These are phyloP conservation scores for Trichoderma sp. DNA, from an alignment of 2,329 filamentous ascomycete genomes.

Conservation along the genomic window DNA sequence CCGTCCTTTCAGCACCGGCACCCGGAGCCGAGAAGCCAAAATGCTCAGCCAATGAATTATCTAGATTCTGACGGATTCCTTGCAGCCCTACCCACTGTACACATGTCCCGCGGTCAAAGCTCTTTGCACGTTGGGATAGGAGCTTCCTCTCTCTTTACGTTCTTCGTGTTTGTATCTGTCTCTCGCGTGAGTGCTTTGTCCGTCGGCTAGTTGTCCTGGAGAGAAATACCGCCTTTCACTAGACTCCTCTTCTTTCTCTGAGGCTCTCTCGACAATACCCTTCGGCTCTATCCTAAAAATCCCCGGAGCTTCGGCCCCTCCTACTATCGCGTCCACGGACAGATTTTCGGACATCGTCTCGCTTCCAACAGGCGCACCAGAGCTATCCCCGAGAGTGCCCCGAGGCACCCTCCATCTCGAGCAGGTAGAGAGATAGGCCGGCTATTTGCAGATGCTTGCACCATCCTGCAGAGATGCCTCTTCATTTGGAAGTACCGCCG, in stretches of 20 bases:
- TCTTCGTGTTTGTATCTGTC: not conserved
- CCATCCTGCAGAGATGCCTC: conserved; percentile 1
- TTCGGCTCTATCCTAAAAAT: not conserved
- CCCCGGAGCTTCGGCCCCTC: conserved; percentile 4
- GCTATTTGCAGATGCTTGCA: not conserved
- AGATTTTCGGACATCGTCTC: not conserved
- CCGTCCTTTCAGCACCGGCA: not conserved
- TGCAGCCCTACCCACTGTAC: conserved; percentile 14
- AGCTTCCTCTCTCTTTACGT: not conserved
- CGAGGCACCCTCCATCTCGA: not conserved
- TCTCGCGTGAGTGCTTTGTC: not conserved
- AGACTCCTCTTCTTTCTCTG: not conserved
- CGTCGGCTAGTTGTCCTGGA: not conserved
- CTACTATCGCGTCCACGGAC: not conserved
- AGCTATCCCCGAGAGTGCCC: not conserved
- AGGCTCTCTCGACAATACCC: not conserved
- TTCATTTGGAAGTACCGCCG: conserved; percentile 8
- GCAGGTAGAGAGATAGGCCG: not conserved
- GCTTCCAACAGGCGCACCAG: not conserved
- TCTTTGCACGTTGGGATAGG: not conserved
- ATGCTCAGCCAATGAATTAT: not conserved
- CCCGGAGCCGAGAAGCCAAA: not conserved
- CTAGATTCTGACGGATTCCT: not conserved
- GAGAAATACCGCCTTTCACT: not conserved
- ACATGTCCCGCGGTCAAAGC: not conserved